Evolutionary conservation across 139 green algal species (phyloP).

Genomic region (Nannochloris sp.): DNA sequence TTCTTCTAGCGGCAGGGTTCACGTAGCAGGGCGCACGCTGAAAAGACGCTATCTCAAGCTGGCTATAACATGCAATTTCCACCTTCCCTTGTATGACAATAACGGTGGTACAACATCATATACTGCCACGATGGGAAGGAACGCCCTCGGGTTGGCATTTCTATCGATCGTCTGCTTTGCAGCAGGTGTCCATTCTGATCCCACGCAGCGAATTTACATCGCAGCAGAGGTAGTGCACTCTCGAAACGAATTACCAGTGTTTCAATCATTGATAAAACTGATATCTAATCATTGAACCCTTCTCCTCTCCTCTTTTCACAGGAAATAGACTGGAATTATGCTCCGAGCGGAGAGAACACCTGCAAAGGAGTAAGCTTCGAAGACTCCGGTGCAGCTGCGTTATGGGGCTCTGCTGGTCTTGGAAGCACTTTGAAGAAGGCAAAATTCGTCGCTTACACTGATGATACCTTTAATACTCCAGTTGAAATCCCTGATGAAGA

Average conservation of each 20-base stretch:
- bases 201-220: no score
- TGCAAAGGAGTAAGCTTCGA: constrained; percentile 1
- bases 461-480: neutral
- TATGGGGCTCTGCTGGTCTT: neutral
- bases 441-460: neutral
- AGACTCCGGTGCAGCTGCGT: neutral
- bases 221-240: neutral
- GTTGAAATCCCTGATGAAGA: neutral
- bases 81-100: no score
- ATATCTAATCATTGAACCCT: neutral
- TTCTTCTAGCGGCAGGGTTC: no score
- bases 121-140: no score
- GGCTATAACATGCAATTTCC: no score
- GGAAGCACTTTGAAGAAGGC: constrained; percentile 4
- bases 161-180: no score
- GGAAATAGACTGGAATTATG: neutral
- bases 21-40: no score
- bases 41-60: no score
- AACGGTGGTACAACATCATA: no score
- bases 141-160: no score
- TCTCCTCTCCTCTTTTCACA: neutral
- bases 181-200: no score
- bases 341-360: neutral
- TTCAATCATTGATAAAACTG: neutral
- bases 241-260: neutral